These are phyloP conservation scores for Exophiala xenobiotica DNA, from an alignment of 2,329 filamentous ascomycete genomes.

Conservation along the genomic window DNA sequence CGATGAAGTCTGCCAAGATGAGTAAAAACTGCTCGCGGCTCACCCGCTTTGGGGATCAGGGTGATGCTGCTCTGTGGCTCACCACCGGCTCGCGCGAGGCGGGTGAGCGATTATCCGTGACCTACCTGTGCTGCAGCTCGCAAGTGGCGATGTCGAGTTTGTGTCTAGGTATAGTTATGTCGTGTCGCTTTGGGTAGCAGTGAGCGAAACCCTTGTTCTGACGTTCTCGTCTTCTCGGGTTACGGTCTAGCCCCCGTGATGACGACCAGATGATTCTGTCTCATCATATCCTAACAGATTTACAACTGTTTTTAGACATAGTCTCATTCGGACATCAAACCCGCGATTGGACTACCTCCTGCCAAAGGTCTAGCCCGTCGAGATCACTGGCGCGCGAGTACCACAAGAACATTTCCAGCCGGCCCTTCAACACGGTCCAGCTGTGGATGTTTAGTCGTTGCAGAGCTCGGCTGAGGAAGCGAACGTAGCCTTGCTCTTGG, in stretches of 20 bases:
- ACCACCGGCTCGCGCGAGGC: not conserved
- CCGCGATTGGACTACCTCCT: not conserved
- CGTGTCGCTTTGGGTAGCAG: not conserved
- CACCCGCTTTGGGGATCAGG: not conserved
- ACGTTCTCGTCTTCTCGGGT: not conserved
- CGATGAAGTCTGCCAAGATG: not conserved
- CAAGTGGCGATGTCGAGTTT: not conserved
- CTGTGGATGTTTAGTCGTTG: not conserved
- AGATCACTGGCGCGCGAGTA: not conserved
- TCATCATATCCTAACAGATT: not conserved
- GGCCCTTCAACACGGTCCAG: not conserved
- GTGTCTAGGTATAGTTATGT: not conserved
- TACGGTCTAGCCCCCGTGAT: not conserved
- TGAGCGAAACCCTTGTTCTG: not conserved
- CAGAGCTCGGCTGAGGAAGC: not conserved
- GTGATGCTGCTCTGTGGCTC: not conserved
- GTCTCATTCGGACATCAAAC: not conserved
- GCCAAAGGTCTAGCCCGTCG: not conserved
- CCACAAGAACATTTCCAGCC: not conserved
- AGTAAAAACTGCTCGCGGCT: not conserved
- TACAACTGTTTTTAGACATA: not conserved
- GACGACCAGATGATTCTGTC: not conserved
- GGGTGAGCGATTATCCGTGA: not conserved
- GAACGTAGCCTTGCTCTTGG: not conserved
- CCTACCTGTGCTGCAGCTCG: not conserved